Base-by-base conservation (phyloP, 176 grass and related monocot species). In the Microstegium vimineum region DNA sequence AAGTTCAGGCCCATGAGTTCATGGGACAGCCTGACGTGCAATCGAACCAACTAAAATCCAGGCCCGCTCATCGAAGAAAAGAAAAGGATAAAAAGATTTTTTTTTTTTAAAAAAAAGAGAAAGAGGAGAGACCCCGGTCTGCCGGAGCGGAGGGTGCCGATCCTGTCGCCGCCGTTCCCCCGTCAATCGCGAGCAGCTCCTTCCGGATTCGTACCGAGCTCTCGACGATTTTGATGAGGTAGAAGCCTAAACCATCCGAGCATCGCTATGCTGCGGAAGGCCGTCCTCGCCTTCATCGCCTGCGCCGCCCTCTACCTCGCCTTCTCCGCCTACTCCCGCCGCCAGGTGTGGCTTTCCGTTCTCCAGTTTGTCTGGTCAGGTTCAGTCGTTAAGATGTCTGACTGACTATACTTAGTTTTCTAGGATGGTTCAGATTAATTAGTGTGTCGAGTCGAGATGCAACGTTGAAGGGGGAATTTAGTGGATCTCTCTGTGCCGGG, bases 181-280 rank as follows among this genome's bases (percentile, higher is more conserved):
- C 37, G 47, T 27, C 46, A 70, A 62, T 18, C 54, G 25, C 25
- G 65, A 54, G 54, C 62, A 41, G 8, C 43, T 38, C 33, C 41
- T 62, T 66, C 16, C 34, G 57, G 78, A 86, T 78, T 73, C n/a
- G 57, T 78, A 5, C 43, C 64, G 65, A 22, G 6, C 40, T n/a
- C 5, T 73, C 78, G 10, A 14, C 41, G 27, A 46, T 66, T 66
- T 22, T 62, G 34, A 66, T 89, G 83, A 65, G 78, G 30, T 71
- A 82, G 43, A 40, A 35, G 22, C 18, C 31, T 1, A 5, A 20
- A 15, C n/a, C 3, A 23, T 1, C 14, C 14, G 9, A 23, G 43
- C 33, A 26, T 56, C 62, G 79, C 35, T 56, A 92, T 92, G 90
- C 83, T 92, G 75, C 83, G 65, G 63, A 92, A 83, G 80, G 83